Percentiles rank a stretch among this genome's conserved stretches.
Conservation (phyloP, 306 rosid genomes). For the Cucurbita argyrosperma region DNA sequence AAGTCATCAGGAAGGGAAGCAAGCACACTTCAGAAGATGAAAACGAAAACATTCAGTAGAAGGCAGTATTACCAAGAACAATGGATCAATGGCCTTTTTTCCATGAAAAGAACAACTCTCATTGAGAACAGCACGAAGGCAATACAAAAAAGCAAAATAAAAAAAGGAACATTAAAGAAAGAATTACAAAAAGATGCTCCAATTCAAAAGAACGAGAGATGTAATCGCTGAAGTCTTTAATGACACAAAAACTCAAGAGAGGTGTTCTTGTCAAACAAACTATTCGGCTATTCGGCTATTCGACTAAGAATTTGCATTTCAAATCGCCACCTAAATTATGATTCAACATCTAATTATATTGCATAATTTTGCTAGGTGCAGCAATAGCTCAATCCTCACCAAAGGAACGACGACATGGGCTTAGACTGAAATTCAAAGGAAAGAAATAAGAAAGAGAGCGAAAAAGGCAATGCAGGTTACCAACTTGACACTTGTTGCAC, state of each 20-base stretch:
- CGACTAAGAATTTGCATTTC: not conserved
- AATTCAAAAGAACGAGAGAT: not conserved
- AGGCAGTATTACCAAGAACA: not conserved
- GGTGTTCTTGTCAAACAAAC: not conserved
- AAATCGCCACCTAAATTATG: no score
- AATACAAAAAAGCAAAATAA: not conserved
- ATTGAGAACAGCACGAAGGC: not conserved
- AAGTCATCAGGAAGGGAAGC: slow-evolving; percentile 52
- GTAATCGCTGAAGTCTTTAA: not conserved
- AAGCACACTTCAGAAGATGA: slow-evolving; percentile 39
- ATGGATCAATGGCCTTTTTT: not conserved
- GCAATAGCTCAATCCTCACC: no score
- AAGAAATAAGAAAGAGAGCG: not conserved
- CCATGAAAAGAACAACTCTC: no score
- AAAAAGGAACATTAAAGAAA: not conserved
- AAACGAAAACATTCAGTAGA: slow-evolving; percentile 1
- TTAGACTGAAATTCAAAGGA: no score
- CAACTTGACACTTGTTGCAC: not conserved
- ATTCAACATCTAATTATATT: no score
- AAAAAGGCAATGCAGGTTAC: not conserved
- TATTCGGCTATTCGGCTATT: not conserved
- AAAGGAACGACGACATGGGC: not conserved
- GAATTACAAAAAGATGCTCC: not conserved
- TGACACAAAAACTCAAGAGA: not conserved
- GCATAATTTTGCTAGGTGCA: no score